phyloP scores from a whole-genome alignment of 306 rosid species.

The Rubus idaeus region DNA sequence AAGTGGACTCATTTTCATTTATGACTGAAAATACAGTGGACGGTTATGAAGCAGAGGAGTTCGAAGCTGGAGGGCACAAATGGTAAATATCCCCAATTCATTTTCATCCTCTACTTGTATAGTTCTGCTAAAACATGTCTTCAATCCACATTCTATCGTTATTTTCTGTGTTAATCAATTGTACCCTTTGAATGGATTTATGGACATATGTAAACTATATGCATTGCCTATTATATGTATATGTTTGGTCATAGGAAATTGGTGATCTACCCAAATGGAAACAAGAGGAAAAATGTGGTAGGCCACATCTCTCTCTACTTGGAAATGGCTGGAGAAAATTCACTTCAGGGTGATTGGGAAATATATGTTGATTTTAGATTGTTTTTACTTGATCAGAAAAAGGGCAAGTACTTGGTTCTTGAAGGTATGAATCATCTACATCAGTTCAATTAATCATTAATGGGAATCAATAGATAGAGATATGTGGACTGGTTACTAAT shows the following conservation, averaged over 20 bases:
- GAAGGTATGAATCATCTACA: background rate
- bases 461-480: background rate
- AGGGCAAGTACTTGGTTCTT: background rate
- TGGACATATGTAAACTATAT: no score
- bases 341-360: conserved; percentile 47
- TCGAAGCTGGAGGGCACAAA: conserved; percentile 68
- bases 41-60: conserved; percentile 45
- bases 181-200: no score
- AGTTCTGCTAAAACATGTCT: background rate
- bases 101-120: background rate
- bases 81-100: conserved; percentile 35
- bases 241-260: conserved; percentile 37
- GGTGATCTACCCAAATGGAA: conserved; percentile 49
- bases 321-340: conserved; percentile 36
- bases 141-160: background rate
- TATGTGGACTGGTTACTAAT: background rate
- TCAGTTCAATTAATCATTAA: no score
- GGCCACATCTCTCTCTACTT: conserved; percentile 49
- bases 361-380: conserved; percentile 16
- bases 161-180: no score
- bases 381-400: conserved; percentile 7
- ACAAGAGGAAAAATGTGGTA: conserved; percentile 43
- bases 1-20: conserved; percentile 51
- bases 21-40: conserved; percentile 38
- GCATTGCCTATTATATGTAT: background rate